Conservation (phyloP, 805 yeast species). For the Spathaspora gorwiae region DNA sequence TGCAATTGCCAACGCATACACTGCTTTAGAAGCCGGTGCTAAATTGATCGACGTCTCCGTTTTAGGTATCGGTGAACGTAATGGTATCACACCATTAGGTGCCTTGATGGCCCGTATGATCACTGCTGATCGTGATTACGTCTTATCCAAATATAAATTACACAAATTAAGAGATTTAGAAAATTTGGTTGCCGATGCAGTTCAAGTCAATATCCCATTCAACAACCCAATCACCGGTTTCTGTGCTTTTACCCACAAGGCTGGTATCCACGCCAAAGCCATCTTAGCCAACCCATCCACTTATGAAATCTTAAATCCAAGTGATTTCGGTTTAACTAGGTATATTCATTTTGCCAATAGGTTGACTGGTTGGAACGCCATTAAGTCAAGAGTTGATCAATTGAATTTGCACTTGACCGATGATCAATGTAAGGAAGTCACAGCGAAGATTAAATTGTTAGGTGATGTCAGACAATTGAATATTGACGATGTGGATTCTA, state of each 20-base stretch:
- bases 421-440: constrained; percentile 54
- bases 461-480: constrained; percentile 59
- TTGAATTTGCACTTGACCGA: constrained; percentile 52
- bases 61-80: constrained; percentile 61
- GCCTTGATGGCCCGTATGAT: constrained; percentile 63
- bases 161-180: constrained; percentile 55
- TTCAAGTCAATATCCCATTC: constrained; percentile 55
- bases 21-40: constrained; percentile 62
- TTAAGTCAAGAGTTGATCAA: constrained; percentile 57
- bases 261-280: constrained; percentile 62
- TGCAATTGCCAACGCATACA: constrained; percentile 60
- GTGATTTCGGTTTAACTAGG: constrained; percentile 57
- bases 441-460: constrained; percentile 49
- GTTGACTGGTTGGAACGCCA: constrained; percentile 62
- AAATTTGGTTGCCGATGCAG: constrained; percentile 56
- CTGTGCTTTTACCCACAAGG: constrained; percentile 63
- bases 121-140: constrained; percentile 57
- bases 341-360: constrained; percentile 59
- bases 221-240: constrained; percentile 62
- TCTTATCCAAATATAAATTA: constrained; percentile 52
- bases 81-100: constrained; percentile 59
- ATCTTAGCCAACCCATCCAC: constrained; percentile 62
- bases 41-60: constrained; percentile 55
- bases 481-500: constrained; percentile 59
- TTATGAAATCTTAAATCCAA: constrained; percentile 54